Evolutionary conservation across 1,284 basidiomycete species (phyloP).

Genomic region (Hemileia vastatrix): DNA sequence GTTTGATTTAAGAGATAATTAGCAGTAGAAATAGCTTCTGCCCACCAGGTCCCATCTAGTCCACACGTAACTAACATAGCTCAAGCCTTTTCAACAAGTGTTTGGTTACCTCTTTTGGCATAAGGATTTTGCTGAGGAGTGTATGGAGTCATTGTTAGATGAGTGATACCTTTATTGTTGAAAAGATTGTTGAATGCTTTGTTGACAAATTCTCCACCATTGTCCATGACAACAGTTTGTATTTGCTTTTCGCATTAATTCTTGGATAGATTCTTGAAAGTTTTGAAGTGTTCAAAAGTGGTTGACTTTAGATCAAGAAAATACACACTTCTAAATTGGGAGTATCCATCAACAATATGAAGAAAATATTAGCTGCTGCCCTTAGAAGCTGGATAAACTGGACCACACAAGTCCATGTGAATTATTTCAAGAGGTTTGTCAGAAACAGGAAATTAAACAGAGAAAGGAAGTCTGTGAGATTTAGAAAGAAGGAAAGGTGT

Average conservation of each 20-base stretch:
- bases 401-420: neutral
- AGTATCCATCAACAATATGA: neutral
- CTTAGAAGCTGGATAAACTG: neutral
- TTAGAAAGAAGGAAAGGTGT: neutral
- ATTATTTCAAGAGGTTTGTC: neutral
- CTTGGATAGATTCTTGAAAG: neutral
- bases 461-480: neutral
- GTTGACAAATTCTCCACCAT: constrained; percentile 3
- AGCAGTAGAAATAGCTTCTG: neutral
- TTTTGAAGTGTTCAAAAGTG: neutral
- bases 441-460: neutral
- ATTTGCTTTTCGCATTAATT: neutral
- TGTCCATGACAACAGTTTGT: neutral
- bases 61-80: neutral
- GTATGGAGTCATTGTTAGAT: neutral
- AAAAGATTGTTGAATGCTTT: neutral
- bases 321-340: too few species aligned
- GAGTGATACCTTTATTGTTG: neutral
- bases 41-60: neutral
- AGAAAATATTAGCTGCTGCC: neutral
- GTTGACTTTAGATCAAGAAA: neutral
- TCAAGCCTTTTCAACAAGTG: constrained; percentile 5
- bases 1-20: constrained; percentile 1
- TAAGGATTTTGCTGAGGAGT: constrained; percentile 14
- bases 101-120: neutral